Percentiles rank a stretch among this genome's conserved stretches.
Conservation (phyloP, 225 moss, liverwort and hornwort species). For the Lunularia cruciata region DNA sequence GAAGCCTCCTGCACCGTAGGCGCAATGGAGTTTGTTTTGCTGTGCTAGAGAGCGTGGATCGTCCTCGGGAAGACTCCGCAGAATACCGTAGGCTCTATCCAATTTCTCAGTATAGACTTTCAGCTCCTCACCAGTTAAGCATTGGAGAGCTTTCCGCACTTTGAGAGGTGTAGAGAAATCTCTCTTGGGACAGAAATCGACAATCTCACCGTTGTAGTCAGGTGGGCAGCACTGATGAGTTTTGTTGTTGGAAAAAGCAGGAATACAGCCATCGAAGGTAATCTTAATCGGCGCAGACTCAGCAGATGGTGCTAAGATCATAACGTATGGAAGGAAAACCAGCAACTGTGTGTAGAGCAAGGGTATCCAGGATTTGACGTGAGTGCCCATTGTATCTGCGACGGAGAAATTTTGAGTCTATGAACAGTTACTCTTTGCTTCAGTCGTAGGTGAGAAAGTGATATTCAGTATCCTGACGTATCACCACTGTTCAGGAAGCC, state of each 20-base stretch:
- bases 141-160: slow-evolving; percentile 21
- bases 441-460: too few species aligned
- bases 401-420: too few species aligned
- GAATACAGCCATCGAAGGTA: slow-evolving; percentile 14
- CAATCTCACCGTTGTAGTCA: slow-evolving; percentile 3
- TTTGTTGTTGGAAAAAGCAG: neutral
- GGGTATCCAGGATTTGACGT: too few species aligned
- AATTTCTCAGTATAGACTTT: slow-evolving; percentile 49
- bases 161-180: slow-evolving; percentile 1
- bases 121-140: neutral
- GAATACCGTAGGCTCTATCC: slow-evolving; percentile 42
- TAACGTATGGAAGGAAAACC: too few species aligned
- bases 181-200: slow-evolving; percentile 6
- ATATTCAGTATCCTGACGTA: too few species aligned
- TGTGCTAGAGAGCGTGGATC: slow-evolving; percentile 55
- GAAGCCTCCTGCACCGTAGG: slow-evolving; percentile 56
- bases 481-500: too few species aligned
- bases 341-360: too few species aligned
- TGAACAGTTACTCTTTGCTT: too few species aligned
- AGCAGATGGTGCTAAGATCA: too few species aligned
- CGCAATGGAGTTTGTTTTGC: slow-evolving; percentile 55
- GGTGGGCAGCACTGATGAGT: slow-evolving; percentile 16
- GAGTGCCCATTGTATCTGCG: too few species aligned
- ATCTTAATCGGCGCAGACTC: slow-evolving; percentile 6
- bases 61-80: slow-evolving; percentile 44